These are phyloP conservation scores for Tubosaeta brunneosetosa DNA, from an alignment of 768 basidiomycete genomes.

Conservation along the genomic window DNA sequence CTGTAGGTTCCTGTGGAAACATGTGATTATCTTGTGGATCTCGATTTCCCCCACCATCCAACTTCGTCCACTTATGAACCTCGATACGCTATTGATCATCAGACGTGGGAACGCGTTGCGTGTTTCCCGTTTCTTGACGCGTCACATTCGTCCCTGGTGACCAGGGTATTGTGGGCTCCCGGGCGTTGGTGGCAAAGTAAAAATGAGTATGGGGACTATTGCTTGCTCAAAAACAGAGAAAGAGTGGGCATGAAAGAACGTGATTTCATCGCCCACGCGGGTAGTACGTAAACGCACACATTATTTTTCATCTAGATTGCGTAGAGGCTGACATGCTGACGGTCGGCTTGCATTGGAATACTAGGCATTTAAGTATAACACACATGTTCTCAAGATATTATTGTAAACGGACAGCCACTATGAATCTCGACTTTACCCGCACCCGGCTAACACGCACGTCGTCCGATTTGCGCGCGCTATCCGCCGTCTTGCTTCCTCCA, in stretches of 20 bases:
- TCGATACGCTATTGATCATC: slow-evolving; percentile 64
- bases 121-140: slow-evolving; percentile 86
- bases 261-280: slow-evolving; percentile 8
- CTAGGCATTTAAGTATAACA: slow-evolving; percentile 6
- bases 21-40: slow-evolving; percentile 90
- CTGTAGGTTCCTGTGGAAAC: slow-evolving; percentile 59
- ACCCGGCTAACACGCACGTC: slow-evolving; percentile 36
- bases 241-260: slow-evolving; percentile 25
- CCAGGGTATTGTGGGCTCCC: slow-evolving; percentile 80
- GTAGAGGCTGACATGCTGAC: slow-evolving; percentile 19
- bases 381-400: background rate
- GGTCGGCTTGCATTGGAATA: slow-evolving; percentile 16
- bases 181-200: slow-evolving; percentile 57
- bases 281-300: slow-evolving; percentile 6
- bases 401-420: slow-evolving; percentile 1
- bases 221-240: slow-evolving; percentile 67
- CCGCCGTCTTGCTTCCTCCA: slow-evolving; percentile 35
- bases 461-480: slow-evolving; percentile 37
- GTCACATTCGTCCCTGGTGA: slow-evolving; percentile 62
- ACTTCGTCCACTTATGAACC: slow-evolving; percentile 58
- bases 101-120: slow-evolving; percentile 75
- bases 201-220: slow-evolving; percentile 88
- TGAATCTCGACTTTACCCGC: slow-evolving; percentile 16
- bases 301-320: slow-evolving; percentile 1
- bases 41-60: slow-evolving; percentile 76